phyloP scores from a whole-genome alignment of 2,329 filamentous ascomycete species.

The Penicillium sp. region DNA sequence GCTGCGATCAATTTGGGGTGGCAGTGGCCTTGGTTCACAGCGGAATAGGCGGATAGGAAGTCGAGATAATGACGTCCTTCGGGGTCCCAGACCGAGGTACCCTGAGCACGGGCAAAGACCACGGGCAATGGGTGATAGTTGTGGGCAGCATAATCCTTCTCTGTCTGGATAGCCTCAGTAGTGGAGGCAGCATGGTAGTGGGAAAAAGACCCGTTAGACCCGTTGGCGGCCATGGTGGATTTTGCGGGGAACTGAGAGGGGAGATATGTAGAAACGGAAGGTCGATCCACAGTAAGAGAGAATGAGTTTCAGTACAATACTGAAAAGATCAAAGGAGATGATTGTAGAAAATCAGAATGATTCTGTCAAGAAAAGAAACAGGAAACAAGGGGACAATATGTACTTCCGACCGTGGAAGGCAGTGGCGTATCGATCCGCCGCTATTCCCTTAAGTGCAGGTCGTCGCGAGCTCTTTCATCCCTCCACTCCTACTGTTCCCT shows the following conservation, averaged over 20 bases:
- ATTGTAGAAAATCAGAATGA: background rate
- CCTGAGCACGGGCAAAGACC: slow-evolving; percentile 82
- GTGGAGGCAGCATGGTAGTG: slow-evolving; percentile 76
- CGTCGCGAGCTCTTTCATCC: slow-evolving; percentile 19
- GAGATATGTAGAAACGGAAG: background rate
- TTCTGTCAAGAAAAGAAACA: slow-evolving; percentile 2
- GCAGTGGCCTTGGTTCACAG: slow-evolving; percentile 97
- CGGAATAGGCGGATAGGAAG: slow-evolving; percentile 96
- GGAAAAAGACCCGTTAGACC: slow-evolving; percentile 40
- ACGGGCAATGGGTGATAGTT: slow-evolving; percentile 98
- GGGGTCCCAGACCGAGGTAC: slow-evolving; percentile 92
- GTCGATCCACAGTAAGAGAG: background rate
- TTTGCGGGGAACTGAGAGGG: slow-evolving; percentile 6
- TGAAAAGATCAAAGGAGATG: background rate
- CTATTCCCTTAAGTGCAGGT: slow-evolving; percentile 31
- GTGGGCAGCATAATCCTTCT: slow-evolving; percentile 86
- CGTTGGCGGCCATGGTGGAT: slow-evolving; percentile 34
- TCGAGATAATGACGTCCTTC: slow-evolving; percentile 95
- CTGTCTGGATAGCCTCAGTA: slow-evolving; percentile 72
- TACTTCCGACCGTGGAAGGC: slow-evolving; percentile 9
- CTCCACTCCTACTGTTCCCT: slow-evolving; percentile 23
- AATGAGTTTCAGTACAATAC: background rate
- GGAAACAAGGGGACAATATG: slow-evolving; percentile 6
- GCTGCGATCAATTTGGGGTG: slow-evolving; percentile 94
- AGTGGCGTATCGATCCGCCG: slow-evolving; percentile 17